Evolutionary conservation across 306 rosid genomes (phyloP), one percentile per base, ranked within the genome.

Genomic region (Fagus crenata): DNA sequence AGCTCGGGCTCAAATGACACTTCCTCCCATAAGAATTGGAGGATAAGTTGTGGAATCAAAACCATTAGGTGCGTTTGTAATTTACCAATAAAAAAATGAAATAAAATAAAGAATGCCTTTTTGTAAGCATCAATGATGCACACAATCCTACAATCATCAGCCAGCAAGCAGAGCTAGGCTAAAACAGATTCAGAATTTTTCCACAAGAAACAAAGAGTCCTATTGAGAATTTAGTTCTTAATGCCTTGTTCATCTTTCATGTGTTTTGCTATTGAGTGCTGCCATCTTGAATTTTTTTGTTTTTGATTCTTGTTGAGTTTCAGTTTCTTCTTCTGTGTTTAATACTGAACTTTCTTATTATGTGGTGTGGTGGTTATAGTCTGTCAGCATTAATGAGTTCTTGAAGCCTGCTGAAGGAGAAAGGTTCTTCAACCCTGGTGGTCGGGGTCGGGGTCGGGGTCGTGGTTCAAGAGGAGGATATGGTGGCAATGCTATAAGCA

Each of bases 371-470:
- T 15, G 9, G 51, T 17, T 53, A 12, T 53, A 95, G 99, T 85
- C 97, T 42, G 87, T 95, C 55, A 87, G 92, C 83, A 91, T 95
- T 46, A 89, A 85, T 15, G 99, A 95, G 83, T 92, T 95, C 87
- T 86, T 95, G 82, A 95, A 92, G 89, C 93, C 99, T 53, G 92
- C 90, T 56, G 97, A 89, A 78, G 97, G 99, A 17, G 97, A 89
- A 42, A 91, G 85, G 85, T 88, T 53, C 82, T 88, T 87, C 55
- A 75, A 59, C 72, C 75, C 94, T 0, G 91, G 98, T 75, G 98
- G 97, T 1, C 90, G 97, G 0, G 92, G 96, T 0, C 80, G 98
- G 0, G 97, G 96, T 0, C 90, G 97, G 15, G 93, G 96, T 17
- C 92, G 95, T 64, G 91, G 96, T 43, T 75, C 86, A 1, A 84